phyloP scores from a whole-genome alignment of 371 early-diverging fungal genomes.

The Mortierella sp. region DNA sequence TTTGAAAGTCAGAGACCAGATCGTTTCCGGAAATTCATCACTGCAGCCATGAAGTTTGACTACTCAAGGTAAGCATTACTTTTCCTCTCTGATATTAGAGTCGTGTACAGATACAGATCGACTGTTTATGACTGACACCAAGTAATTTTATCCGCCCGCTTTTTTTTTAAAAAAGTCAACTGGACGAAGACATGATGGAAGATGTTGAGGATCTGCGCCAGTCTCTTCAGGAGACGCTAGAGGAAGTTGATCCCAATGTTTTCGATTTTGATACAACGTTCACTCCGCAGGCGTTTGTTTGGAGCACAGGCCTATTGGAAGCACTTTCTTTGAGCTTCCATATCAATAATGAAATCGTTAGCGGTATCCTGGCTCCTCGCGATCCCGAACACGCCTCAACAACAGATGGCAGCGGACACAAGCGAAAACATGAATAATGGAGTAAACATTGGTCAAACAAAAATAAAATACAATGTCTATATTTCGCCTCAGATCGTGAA shows the following conservation, averaged over 20 bases:
- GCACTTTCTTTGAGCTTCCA: constrained; percentile 33
- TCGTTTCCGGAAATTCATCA: constrained; percentile 52
- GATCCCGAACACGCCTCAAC: neutral
- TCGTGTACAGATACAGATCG: neutral
- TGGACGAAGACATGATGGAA: constrained; percentile 47
- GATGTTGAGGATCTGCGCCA: constrained; percentile 62
- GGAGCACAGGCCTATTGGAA: constrained; percentile 40
- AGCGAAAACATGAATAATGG: constrained; percentile 11
- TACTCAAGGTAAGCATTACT: constrained; percentile 36
- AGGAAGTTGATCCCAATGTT: constrained; percentile 57
- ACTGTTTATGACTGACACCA: neutral
- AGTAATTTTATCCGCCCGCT: neutral
- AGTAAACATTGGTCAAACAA: neutral
- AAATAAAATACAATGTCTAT: too few species aligned
- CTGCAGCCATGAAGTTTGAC: constrained; percentile 14
- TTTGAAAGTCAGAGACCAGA: constrained; percentile 49
- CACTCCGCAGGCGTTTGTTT: constrained; percentile 57
- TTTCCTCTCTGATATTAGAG: neutral
- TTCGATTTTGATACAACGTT: constrained; percentile 55
- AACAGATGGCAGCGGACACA: neutral
- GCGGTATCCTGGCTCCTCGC: constrained; percentile 20
- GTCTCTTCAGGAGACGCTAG: constrained; percentile 60
- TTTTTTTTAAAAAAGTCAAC: constrained; percentile 11
- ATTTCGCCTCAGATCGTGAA: too few species aligned
- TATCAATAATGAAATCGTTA: constrained; percentile 14